Evolutionary conservation across 257 asterid species (phyloP), one percentile per base, ranked within the genome.

Genomic region (Forsythia suspensa): DNA sequence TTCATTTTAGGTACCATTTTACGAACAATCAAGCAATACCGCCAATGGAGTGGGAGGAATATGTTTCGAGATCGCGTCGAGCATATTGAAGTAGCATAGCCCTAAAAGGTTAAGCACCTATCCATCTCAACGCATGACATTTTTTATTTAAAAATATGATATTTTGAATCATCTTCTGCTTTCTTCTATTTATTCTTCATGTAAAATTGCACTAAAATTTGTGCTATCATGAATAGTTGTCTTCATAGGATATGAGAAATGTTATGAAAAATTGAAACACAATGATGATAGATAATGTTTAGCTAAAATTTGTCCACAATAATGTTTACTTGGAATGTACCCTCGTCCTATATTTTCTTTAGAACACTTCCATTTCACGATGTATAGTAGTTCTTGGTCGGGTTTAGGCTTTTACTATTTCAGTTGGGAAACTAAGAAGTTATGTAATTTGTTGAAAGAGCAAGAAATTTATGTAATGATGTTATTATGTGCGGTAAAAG

Each of bases 1-100:
- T 72, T 77, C 77, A 6, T 76, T 42, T 77, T 80, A 96, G 98
- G 94, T 96, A 93, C 85, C 99, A 98, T 81, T 96, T 94, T 76
- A 77, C 90, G 44, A 76, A 74, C 79, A 92, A 87, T 84, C 99
- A 93, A 83, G 87, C 85, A 13, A 93, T 92, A 84, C 88, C 97
- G 44, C 93, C 92, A 6, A 95, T 93, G 98, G 97, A 96, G 77
- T 96, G 99, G 99, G 99, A 96, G 86, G 95, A 92, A 88, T 96
- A 91, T 82, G 90, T 96, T 81, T 84, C 97, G 94, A 93, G 83
- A 92, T 96, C 73, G 97, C 97, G 44, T 88, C 95, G 81, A 95
- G 90, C 90, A 94, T 96, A 73, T 86, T 96, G 82, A 94, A 92
- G 84, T 97, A 96, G 88, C 98, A 96, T 83, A 93, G 93, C 83